These are phyloP conservation scores for Pinus albicaulis DNA, from an alignment of 75 land plant species.

Conservation along the genomic window DNA sequence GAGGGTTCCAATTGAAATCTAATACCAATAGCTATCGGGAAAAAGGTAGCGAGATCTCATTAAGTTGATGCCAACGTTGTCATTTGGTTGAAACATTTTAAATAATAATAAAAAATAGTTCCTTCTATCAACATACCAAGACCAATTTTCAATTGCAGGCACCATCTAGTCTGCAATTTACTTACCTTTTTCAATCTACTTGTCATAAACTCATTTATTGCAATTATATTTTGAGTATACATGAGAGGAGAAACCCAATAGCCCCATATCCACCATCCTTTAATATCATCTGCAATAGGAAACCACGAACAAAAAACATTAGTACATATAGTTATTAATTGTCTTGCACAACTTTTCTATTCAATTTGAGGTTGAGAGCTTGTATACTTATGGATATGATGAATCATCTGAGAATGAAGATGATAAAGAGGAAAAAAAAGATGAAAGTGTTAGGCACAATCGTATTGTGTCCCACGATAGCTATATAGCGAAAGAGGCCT, in stretches of 20 bases:
- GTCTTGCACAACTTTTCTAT: no score
- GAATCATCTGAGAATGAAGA: conserved; percentile 67
- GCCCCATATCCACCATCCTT: conserved; percentile 91
- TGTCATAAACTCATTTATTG: conserved; percentile 76
- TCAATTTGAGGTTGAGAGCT: neutral
- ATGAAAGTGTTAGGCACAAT: conserved; percentile 78
- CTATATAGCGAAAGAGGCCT: conserved; percentile 69
- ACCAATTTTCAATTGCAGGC: no score
- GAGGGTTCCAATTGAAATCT: conserved; percentile 19
- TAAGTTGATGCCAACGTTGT: conserved; percentile 14
- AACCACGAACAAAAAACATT: neutral
- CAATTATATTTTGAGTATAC: conserved; percentile 77
- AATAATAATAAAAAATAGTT: no score
- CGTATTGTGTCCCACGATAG: conserved; percentile 62
- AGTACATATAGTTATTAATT: neutral
- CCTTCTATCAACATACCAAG: no score
- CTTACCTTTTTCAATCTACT: conserved; percentile 70
- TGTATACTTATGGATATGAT: conserved; percentile 56
- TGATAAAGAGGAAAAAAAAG: conserved; percentile 46
- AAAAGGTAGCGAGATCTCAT: conserved; percentile 22
- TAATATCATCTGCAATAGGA: conserved; percentile 53
- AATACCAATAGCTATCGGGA: conserved; percentile 21
- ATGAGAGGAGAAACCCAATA: conserved; percentile 79
- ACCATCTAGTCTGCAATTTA: no score
- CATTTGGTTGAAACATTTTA: neutral